Conservation (phyloP, 768 basidiomycete genomes). For the Suillus subluteus region DNA sequence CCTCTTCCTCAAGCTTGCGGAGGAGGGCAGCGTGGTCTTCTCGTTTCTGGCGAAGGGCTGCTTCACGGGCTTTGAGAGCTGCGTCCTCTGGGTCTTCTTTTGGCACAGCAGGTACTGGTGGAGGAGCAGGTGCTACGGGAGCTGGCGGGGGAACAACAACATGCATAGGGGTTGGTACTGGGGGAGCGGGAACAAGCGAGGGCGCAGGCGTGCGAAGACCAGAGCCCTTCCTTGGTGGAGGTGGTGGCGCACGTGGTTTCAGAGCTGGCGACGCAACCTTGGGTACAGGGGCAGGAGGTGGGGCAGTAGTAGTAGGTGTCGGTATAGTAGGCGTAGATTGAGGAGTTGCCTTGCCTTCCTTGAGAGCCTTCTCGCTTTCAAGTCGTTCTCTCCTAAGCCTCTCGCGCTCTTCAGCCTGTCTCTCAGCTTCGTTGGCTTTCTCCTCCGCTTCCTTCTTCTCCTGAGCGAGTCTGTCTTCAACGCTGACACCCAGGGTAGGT, state of each 20-base stretch:
- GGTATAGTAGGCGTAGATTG: conserved; percentile 41
- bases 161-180: conserved; percentile 29
- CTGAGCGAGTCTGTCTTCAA: conserved; percentile 81
- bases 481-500: conserved; percentile 70
- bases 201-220: conserved; percentile 21
- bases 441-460: conserved; percentile 94
- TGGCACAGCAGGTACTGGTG: conserved; percentile 37
- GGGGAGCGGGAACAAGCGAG: conserved; percentile 22
- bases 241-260: conserved; percentile 40
- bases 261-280: conserved; percentile 39
- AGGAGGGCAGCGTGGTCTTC: conserved; percentile 74
- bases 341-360: conserved; percentile 47
- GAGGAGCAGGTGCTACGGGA: conserved; percentile 28
- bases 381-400: conserved; percentile 70
- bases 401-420: conserved; percentile 81
- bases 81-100: conserved; percentile 81
- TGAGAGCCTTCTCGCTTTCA: conserved; percentile 71
- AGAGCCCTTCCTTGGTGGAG: conserved; percentile 33
- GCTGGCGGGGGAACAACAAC: conserved; percentile 21
- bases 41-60: conserved; percentile 67
- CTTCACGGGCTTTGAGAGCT: conserved; percentile 68
- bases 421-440: conserved; percentile 76
- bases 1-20: conserved; percentile 71
- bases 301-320: conserved; percentile 47
- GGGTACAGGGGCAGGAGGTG: conserved; percentile 44